These are phyloP conservation scores for Sporisorium reilianum DNA, from an alignment of 1,284 basidiomycete genomes.

Conservation along the genomic window DNA sequence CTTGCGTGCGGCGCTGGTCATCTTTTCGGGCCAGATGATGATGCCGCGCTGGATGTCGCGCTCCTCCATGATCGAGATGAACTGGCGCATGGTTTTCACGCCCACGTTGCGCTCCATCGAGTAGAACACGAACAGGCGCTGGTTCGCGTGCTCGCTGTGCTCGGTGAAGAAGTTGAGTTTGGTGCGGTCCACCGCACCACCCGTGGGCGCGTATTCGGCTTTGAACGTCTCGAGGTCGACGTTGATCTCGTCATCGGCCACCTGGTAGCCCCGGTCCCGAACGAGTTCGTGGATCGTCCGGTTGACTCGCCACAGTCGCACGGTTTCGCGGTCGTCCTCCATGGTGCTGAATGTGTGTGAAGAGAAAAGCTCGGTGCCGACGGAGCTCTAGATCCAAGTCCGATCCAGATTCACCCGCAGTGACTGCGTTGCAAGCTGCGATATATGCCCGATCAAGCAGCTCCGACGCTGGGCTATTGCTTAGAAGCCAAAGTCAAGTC, in stretches of 20 bases:
- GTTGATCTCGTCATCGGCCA: slow-evolving; percentile 89
- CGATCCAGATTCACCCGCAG: neutral
- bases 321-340: slow-evolving; percentile 70
- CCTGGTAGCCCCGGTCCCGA: slow-evolving; percentile 85
- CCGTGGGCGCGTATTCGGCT: slow-evolving; percentile 72
- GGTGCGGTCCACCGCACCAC: slow-evolving; percentile 60
- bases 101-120: slow-evolving; percentile 69
- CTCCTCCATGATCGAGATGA: slow-evolving; percentile 67
- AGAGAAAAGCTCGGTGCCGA: neutral
- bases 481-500: neutral
- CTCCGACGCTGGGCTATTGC: too few species aligned
- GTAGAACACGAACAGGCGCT: slow-evolving; percentile 95
- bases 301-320: slow-evolving; percentile 94
- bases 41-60: slow-evolving; percentile 90
- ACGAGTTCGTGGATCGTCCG: slow-evolving; percentile 96
- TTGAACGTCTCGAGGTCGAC: slow-evolving; percentile 83
- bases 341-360: slow-evolving; percentile 30
- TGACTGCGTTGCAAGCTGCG: neutral
- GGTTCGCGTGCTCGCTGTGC: slow-evolving; percentile 71
- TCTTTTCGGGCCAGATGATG: slow-evolving; percentile 94
- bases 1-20: slow-evolving; percentile 96
- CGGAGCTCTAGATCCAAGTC: neutral
- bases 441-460: neutral
- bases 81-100: slow-evolving; percentile 69
- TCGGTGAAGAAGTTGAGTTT: slow-evolving; percentile 67